Conservation (phyloP, 1,284 basidiomycete genomes). For the Ceratobasidium sp. region DNA sequence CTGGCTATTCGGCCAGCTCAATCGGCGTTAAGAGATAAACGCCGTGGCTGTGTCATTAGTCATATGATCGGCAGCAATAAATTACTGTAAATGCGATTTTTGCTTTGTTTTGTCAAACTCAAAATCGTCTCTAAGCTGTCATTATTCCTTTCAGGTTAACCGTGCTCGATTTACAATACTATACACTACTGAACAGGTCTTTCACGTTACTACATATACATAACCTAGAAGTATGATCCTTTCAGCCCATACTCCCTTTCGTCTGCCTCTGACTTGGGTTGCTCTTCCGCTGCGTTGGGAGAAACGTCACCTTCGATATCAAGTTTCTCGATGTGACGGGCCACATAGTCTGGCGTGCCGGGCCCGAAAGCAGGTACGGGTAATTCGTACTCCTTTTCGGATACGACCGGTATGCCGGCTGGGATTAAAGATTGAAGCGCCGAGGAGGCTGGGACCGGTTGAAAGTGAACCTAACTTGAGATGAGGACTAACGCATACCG, state of each 20-base stretch:
- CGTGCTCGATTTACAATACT: no score
- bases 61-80: no score
- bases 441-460: constrained; percentile 79
- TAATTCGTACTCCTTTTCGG: constrained; percentile 73
- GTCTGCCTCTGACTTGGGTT: neutral
- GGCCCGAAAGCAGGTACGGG: constrained; percentile 73
- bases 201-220: neutral
- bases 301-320: constrained; percentile 5
- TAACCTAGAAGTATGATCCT: constrained; percentile 34
- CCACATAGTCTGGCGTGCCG: constrained; percentile 49
- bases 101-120: no score
- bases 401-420: constrained; percentile 83
- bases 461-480: constrained; percentile 78
- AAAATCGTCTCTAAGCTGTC: no score
- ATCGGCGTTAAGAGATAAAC: constrained; percentile 1
- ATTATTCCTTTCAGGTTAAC: no score
- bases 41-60: constrained; percentile 5
- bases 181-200: no score
- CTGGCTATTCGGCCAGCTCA: no score
- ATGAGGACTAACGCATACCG: neutral
- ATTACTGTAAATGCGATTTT: no score
- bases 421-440: constrained; percentile 83
- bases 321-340: constrained; percentile 44
- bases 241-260: constrained; percentile 37
- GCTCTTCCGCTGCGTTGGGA: neutral